Conservation (phyloP, 768 basidiomycete genomes). For the Suillus bovinus region DNA sequence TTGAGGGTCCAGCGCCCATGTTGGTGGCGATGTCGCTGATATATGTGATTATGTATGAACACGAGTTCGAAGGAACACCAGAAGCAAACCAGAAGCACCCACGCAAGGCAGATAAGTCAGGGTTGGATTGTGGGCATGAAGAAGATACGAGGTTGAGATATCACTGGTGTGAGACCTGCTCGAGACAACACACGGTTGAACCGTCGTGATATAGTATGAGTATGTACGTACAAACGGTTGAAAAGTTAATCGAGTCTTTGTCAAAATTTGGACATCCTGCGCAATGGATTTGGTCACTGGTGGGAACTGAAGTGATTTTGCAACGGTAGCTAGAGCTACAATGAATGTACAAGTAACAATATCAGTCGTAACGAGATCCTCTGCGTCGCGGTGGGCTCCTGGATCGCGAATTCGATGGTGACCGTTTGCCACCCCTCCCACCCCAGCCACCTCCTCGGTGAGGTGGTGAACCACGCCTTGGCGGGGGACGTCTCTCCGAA, state of each 20-base stretch:
- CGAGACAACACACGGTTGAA: background rate
- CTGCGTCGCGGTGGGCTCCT: slow-evolving; percentile 44
- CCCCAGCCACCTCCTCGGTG: slow-evolving; percentile 43
- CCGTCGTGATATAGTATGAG: background rate
- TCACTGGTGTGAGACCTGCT: background rate
- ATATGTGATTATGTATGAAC: slow-evolving; percentile 5
- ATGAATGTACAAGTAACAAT: background rate
- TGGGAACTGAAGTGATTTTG: background rate
- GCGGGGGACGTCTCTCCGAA: slow-evolving; percentile 52
- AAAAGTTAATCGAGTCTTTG: background rate
- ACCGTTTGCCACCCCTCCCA: slow-evolving; percentile 43
- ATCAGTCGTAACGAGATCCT: slow-evolving; percentile 34
- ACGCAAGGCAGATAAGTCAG: background rate
- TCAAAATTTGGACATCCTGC: background rate
- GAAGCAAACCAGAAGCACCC: background rate
- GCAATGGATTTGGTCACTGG: background rate
- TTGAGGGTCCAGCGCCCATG: slow-evolving; percentile 28
- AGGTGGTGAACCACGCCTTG: slow-evolving; percentile 46
- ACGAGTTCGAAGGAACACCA: background rate
- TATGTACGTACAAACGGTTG: background rate
- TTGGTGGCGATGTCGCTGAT: slow-evolving; percentile 2
- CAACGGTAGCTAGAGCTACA: background rate
- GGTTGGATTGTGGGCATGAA: background rate
- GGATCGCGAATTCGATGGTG: slow-evolving; percentile 38
- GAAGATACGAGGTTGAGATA: background rate